phyloP scores from a whole-genome alignment of 495 filamentous ascomycete species.

The Pseudevernia furfuracea region DNA sequence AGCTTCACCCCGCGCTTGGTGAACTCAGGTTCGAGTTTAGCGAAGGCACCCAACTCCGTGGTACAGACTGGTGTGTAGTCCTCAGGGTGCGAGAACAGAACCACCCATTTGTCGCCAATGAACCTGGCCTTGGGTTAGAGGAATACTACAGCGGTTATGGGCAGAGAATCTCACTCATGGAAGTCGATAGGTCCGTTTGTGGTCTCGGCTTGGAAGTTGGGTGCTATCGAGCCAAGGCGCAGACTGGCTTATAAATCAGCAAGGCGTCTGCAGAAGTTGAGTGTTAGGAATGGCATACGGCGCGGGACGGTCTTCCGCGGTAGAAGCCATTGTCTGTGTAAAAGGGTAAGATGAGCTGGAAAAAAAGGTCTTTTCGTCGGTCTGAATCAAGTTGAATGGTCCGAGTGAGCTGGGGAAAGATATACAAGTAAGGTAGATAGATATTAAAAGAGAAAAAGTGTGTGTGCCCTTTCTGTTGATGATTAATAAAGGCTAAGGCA shows the following conservation, averaged over 20 bases:
- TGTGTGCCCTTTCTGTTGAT: not conserved
- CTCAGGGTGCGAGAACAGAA: constrained; percentile 97
- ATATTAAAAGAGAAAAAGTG: not conserved
- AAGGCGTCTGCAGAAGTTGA: not conserved
- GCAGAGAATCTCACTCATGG: constrained; percentile 51
- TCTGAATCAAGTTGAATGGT: not conserved
- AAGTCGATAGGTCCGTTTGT: constrained; percentile 90
- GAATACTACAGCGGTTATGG: not conserved
- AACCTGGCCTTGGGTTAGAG: constrained; percentile 37
- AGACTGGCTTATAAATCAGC: constrained; percentile 43
- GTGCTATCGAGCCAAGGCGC: constrained; percentile 82
- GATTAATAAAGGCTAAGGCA: not conserved
- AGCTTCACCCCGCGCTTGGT: constrained; percentile 87
- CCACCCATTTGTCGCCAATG: constrained; percentile 87
- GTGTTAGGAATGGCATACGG: constrained; percentile 18
- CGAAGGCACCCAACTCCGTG: constrained; percentile 94
- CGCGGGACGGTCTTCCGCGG: constrained; percentile 23
- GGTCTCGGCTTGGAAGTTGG: constrained; percentile 90
- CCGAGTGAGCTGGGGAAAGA: not conserved
- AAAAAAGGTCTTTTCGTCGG: not conserved
- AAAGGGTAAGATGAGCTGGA: not conserved
- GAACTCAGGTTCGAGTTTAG: constrained; percentile 97
- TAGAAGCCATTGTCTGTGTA: constrained; percentile 9
- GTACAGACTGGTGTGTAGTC: constrained; percentile 64
- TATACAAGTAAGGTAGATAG: too few species aligned